Evolutionary conservation across 345 rosid species (phyloP).

Genomic region (Triadica sebifera): DNA sequence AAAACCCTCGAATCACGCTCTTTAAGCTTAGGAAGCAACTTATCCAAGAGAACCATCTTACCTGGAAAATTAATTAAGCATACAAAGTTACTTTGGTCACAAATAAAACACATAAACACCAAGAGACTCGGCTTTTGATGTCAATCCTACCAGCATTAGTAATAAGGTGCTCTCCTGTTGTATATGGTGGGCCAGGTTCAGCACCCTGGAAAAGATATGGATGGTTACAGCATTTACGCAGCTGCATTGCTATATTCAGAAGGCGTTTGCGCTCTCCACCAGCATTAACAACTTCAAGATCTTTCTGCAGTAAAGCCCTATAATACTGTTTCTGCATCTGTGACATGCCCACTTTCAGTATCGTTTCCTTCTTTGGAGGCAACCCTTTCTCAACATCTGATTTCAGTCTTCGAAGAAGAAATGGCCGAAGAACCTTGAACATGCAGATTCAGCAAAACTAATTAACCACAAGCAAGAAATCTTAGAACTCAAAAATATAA

Average conservation of each 20-base stretch:
- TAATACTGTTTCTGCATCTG: constrained; percentile 99
- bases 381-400: constrained; percentile 97
- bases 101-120: not conserved
- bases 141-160: constrained; percentile 70
- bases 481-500: not conserved
- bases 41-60: constrained; percentile 97
- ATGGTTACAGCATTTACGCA: constrained; percentile 98
- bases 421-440: constrained; percentile 88
- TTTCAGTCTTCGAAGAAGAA: constrained; percentile 91
- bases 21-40: constrained; percentile 93
- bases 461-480: constrained; percentile 11
- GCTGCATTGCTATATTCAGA: constrained; percentile 95
- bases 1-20: constrained; percentile 97
- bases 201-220: constrained; percentile 99
- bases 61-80: constrained; percentile 43
- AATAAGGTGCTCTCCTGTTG: constrained; percentile 95
- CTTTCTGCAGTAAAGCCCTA: constrained; percentile 90
- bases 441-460: constrained; percentile 15
- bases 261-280: constrained; percentile 99
- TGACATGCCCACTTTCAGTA: constrained; percentile 98
- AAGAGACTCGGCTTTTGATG: not conserved
- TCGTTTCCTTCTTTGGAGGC: constrained; percentile 99
- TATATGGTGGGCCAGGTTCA: constrained; percentile 99
- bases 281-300: constrained; percentile 98
- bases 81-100: not conserved